These are phyloP conservation scores for Iris macrosiphon DNA, from an alignment of 106 monocot genomes.

Conservation along the genomic window DNA sequence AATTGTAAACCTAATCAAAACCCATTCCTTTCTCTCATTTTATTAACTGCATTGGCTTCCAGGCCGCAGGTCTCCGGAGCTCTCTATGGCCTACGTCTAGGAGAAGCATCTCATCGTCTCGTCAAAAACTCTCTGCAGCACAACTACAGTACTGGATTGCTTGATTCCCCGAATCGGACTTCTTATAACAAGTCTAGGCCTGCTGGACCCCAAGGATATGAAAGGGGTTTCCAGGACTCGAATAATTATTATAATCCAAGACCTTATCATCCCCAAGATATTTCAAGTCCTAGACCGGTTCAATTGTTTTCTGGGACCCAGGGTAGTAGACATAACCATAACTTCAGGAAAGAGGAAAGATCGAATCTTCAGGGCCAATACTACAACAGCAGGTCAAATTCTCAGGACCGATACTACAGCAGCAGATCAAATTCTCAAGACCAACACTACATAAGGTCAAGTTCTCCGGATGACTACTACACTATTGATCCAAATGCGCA, in stretches of 20 bases:
- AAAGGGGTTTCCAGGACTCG: constrained; percentile 26
- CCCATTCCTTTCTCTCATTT: no score
- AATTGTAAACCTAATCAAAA: no score
- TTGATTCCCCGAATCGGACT: constrained; percentile 30
- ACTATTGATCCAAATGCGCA: no score
- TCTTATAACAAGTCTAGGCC: constrained; percentile 26
- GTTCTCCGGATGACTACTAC: no score
- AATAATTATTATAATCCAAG: constrained; percentile 8
- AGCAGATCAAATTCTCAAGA: no score
- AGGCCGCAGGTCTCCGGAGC: constrained; percentile 77
- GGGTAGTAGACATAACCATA: constrained; percentile 15
- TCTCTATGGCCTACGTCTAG: constrained; percentile 58
- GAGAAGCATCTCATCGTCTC: constrained; percentile 84
- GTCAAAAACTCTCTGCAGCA: constrained; percentile 75
- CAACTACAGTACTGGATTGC: constrained; percentile 29
- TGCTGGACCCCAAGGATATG: constrained; percentile 42
- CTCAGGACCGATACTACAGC: no score
- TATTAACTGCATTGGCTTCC: neutral
- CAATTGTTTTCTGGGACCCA: constrained; percentile 17
- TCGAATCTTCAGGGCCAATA: constrained; percentile 17
- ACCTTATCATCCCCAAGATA: constrained; percentile 7
- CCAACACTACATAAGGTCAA: no score
- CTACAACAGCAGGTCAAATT: no score
- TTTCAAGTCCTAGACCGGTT: constrained; percentile 18
- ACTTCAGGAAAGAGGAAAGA: constrained; percentile 25